phyloP scores from a whole-genome alignment of 805 yeast species.

The Dipodascopsis uninucleata region DNA sequence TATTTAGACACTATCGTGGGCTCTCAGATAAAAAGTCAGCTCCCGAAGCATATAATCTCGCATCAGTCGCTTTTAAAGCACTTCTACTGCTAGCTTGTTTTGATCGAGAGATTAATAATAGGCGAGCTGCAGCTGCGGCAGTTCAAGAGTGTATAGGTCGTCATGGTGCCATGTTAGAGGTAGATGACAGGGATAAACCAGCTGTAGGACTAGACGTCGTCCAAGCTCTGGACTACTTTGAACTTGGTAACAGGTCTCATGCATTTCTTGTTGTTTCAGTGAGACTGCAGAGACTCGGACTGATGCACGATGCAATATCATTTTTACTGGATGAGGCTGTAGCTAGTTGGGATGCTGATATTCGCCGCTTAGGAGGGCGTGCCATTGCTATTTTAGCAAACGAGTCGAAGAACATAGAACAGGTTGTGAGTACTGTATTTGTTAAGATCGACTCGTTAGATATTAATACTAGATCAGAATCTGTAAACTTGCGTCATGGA shows the following conservation, averaged over 20 bases:
- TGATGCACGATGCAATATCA: constrained; percentile 28
- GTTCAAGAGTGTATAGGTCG: constrained; percentile 83
- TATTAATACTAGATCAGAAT: too few species aligned
- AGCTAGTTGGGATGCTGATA: constrained; percentile 41
- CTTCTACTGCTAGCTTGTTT: constrained; percentile 55
- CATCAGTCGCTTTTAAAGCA: constrained; percentile 33
- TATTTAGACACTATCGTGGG: constrained; percentile 44
- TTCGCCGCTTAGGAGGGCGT: constrained; percentile 43
- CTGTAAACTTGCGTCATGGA: constrained; percentile 31
- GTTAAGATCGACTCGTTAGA: constrained; percentile 1
- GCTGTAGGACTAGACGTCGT: constrained; percentile 42
- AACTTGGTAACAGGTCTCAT: constrained; percentile 43
- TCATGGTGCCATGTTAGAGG: too few species aligned
- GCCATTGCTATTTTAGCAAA: constrained; percentile 33
- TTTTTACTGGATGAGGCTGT: constrained; percentile 38
- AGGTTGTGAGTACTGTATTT: constrained; percentile 21
- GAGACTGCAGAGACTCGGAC: constrained; percentile 23
- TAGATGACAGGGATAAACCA: too few species aligned
- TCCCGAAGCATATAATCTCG: constrained; percentile 19
- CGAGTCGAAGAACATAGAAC: neutral
- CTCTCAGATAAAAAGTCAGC: constrained; percentile 20
- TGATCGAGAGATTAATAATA: constrained; percentile 68
- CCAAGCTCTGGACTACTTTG: constrained; percentile 54
- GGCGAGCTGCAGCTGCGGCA: constrained; percentile 83
- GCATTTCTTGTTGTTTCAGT: constrained; percentile 43